phyloP scores from a whole-genome alignment of 2,329 filamentous ascomycete species.

The Trichoderma sp. region DNA sequence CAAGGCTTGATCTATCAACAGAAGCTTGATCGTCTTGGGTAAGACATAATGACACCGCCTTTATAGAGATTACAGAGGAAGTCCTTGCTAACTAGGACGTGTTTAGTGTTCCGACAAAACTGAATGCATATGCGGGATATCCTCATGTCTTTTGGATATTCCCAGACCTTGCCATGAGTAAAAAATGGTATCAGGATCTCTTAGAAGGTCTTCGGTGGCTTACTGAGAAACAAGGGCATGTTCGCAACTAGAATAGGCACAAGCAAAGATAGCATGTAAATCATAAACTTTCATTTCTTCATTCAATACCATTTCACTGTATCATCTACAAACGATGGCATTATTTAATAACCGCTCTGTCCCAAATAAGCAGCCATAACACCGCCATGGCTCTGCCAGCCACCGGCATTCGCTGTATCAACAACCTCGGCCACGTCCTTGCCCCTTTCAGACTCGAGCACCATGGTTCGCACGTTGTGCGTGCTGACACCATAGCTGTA shows the following conservation, averaged over 20 bases:
- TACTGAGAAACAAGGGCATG: not conserved
- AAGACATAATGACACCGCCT: not conserved
- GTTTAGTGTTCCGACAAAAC: not conserved
- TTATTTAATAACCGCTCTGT: slow-evolving; percentile 5
- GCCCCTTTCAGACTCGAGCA: slow-evolving; percentile 27
- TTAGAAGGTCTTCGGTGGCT: not conserved
- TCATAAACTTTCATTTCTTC: not conserved
- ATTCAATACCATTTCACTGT: not conserved
- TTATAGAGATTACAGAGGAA: not conserved
- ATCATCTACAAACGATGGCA: not conserved
- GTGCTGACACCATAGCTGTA: slow-evolving; percentile 31
- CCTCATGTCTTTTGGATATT: not conserved
- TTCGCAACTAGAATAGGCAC: not conserved
- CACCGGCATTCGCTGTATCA: slow-evolving; percentile 27
- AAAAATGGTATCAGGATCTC: not conserved
- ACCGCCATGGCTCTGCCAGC: slow-evolving; percentile 28
- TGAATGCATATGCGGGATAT: not conserved
- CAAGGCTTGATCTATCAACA: not conserved
- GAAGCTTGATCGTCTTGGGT: not conserved
- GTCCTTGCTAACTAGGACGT: not conserved
- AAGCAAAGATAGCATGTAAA: not conserved
- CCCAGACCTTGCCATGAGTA: not conserved
- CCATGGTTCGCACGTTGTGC: slow-evolving; percentile 30
- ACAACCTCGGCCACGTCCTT: slow-evolving; percentile 21
- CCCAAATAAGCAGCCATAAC: slow-evolving; percentile 32